Conservation (phyloP, 495 filamentous ascomycete species). For the Schizothecium vesticola region DNA sequence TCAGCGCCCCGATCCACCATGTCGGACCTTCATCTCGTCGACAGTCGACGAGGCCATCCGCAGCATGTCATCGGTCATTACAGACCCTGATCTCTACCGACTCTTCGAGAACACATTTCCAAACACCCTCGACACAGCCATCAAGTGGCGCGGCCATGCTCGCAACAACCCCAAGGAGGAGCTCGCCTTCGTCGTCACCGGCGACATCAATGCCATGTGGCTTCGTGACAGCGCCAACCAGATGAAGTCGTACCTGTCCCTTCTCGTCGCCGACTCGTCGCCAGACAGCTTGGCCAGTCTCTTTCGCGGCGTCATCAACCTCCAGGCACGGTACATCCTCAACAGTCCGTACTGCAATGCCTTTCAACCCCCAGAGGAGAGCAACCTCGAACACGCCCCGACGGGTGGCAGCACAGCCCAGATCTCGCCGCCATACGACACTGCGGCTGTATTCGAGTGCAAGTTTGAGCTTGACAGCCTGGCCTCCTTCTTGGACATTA, state of each 20-base stretch:
- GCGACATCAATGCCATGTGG: slow-evolving; percentile 77
- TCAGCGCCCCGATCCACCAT: slow-evolving; percentile 49
- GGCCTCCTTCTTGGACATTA: slow-evolving; percentile 59
- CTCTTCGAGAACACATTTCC: slow-evolving; percentile 62
- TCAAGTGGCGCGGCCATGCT: slow-evolving; percentile 57
- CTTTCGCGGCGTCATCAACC: slow-evolving; percentile 55
- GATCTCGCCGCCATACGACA: slow-evolving; percentile 18
- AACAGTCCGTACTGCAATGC: slow-evolving; percentile 56
- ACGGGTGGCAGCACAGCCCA: slow-evolving; percentile 16
- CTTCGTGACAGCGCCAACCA: slow-evolving; percentile 64
- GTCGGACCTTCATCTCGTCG: slow-evolving; percentile 57
- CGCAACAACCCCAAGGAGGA: slow-evolving; percentile 39
- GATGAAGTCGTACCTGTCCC: slow-evolving; percentile 55
- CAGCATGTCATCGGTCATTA: slow-evolving; percentile 44
- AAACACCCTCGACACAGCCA: slow-evolving; percentile 63
- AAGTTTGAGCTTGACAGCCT: slow-evolving; percentile 68
- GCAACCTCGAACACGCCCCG: slow-evolving; percentile 35
- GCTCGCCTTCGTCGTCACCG: slow-evolving; percentile 44
- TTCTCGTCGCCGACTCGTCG: slow-evolving; percentile 45
- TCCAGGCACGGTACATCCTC: slow-evolving; percentile 54
- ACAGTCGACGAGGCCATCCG: slow-evolving; percentile 50
- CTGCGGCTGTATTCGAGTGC: slow-evolving; percentile 40
- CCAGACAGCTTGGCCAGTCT: slow-evolving; percentile 50
- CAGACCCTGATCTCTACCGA: slow-evolving; percentile 59
- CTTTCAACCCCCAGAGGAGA: slow-evolving; percentile 56